These are phyloP conservation scores for Pichia sp. DNA, from an alignment of 1,139 yeast species.

Conservation along the genomic window DNA sequence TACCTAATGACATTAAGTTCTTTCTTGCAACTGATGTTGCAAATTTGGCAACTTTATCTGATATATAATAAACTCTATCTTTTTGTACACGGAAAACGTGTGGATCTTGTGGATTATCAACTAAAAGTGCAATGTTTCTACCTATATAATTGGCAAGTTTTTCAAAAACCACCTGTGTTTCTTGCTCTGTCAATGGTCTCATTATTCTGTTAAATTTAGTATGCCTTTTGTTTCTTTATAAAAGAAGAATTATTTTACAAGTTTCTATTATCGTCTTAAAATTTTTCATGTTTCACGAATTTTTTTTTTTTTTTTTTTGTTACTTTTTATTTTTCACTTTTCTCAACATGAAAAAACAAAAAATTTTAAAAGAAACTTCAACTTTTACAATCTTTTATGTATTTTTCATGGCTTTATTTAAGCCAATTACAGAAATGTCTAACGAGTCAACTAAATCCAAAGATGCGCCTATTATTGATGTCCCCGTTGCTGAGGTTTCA, in stretches of 20 bases:
- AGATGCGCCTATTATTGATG: neutral
- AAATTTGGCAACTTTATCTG: constrained; percentile 72
- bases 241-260: too few species aligned
- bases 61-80: constrained; percentile 90
- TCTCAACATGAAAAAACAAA: neutral
- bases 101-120: constrained; percentile 84
- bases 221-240: too few species aligned
- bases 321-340: neutral
- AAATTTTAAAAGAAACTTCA: neutral
- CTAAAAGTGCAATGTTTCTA: constrained; percentile 79
- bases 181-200: constrained; percentile 97
- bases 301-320: neutral
- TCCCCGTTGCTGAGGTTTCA: neutral
- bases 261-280: neutral
- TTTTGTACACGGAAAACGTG: constrained; percentile 94
- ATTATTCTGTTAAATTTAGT: too few species aligned
- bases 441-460: neutral
- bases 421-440: neutral
- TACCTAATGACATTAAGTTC: constrained; percentile 86
- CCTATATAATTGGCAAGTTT: constrained; percentile 95
- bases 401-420: too few species aligned
- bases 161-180: constrained; percentile 91
- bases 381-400: neutral
- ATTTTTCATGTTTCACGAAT: neutral
- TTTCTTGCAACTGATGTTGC: constrained; percentile 89